Evolutionary conservation across 805 yeast genomes (phyloP).

Genomic region (Hanseniaspora jakobsenii): DNA sequence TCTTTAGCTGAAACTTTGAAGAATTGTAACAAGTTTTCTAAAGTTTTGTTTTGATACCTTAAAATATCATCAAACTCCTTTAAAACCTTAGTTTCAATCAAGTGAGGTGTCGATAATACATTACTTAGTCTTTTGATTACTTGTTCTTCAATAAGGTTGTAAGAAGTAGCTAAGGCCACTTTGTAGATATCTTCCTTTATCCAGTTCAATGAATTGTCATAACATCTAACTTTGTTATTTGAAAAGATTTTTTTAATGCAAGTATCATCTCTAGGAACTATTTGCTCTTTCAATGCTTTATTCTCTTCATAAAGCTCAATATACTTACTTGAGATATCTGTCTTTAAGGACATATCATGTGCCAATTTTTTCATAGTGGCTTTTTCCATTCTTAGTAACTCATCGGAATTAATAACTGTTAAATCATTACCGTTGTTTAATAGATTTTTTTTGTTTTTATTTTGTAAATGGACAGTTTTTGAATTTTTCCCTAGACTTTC

Average conservation of each 20-base stretch:
- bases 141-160: neutral
- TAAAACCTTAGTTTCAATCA: neutral
- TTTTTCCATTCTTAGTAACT: neutral
- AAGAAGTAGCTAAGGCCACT: neutral
- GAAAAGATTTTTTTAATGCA: neutral
- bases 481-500: too few species aligned
- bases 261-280: too few species aligned
- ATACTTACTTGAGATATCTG: neutral
- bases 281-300: neutral
- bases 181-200: conserved; percentile 3
- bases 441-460: too few species aligned
- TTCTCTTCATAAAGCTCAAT: neutral
- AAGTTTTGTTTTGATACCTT: neutral
- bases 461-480: too few species aligned
- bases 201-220: conserved; percentile 10
- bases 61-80: neutral
- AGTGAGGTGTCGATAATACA: neutral
- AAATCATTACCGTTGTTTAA: too few species aligned
- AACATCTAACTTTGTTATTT: conserved; percentile 1
- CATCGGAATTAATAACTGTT: too few species aligned
- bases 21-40: neutral
- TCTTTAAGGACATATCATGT: neutral
- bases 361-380: neutral
- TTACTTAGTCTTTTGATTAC: neutral
- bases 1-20: neutral